phyloP scores from a whole-genome alignment of 768 basidiomycete genomes.

The Symmetrospora coprosmae region DNA sequence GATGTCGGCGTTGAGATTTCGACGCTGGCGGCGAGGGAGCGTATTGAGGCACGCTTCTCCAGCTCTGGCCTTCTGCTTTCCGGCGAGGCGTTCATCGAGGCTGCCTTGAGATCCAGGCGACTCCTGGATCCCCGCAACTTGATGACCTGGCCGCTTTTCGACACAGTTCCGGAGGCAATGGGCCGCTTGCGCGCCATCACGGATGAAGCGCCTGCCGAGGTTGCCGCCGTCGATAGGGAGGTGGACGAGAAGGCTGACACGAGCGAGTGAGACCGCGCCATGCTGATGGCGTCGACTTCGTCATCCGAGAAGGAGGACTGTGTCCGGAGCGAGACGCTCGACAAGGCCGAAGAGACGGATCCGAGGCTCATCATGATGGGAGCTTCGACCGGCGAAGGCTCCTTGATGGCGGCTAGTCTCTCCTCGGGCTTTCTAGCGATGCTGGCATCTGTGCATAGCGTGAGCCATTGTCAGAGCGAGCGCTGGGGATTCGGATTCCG shows the following conservation, averaged over 20 bases:
- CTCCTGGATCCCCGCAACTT: constrained; percentile 2
- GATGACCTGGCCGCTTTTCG: background rate
- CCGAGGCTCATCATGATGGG: background rate
- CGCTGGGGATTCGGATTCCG: background rate
- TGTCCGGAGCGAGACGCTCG: background rate
- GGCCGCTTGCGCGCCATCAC: constrained; percentile 9
- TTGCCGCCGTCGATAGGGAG: constrained; percentile 1
- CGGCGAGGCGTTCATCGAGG: background rate
- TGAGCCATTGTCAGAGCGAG: background rate
- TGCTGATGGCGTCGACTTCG: background rate
- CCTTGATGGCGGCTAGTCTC: background rate
- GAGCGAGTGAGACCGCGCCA: constrained; percentile 13
- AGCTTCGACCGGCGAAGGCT: background rate
- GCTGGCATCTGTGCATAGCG: no score
- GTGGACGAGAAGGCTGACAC: constrained; percentile 8
- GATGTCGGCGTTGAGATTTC: background rate
- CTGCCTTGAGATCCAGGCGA: background rate
- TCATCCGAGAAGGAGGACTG: background rate
- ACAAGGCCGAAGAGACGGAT: background rate
- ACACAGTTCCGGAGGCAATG: background rate
- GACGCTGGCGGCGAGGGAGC: background rate
- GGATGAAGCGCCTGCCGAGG: background rate
- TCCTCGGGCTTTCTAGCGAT: no score
- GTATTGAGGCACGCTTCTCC: background rate
- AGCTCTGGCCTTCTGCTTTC: background rate